Percentiles rank a stretch among this genome's conserved stretches.
phyloP scores from a whole-genome alignment of 2,329 filamentous ascomycete species.

The Claviceps fusiformis region DNA sequence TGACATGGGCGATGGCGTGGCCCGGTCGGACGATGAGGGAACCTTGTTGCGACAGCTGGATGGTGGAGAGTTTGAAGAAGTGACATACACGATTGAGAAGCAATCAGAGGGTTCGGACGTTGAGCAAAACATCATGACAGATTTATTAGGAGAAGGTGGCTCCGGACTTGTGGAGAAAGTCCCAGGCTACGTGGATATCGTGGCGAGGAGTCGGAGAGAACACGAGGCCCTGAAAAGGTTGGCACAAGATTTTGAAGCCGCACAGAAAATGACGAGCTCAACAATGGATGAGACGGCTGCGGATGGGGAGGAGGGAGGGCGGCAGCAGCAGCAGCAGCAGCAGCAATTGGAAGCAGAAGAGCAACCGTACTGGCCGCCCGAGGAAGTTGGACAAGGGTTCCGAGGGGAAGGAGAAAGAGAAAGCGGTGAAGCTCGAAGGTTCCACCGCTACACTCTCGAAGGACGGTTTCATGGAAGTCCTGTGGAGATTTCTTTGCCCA shows the following conservation, averaged over 20 bases:
- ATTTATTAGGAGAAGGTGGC: conserved; percentile 9
- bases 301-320: conserved; percentile 7
- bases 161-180: conserved; percentile 15
- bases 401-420: conserved; percentile 21
- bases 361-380: conserved; percentile 16
- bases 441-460: conserved; percentile 60
- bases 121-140: conserved; percentile 2
- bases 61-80: conserved; percentile 47
- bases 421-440: conserved; percentile 29
- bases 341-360: conserved; percentile 15
- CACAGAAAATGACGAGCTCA: conserved; percentile 22
- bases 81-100: conserved; percentile 30
- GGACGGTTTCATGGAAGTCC: conserved; percentile 66
- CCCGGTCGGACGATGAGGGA: conserved; percentile 20
- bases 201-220: conserved; percentile 41
- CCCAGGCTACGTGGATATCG: conserved; percentile 30
- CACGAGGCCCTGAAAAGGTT: conserved; percentile 39
- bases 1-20: conserved; percentile 17
- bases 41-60: conserved; percentile 40
- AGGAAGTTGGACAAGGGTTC: conserved; percentile 15
- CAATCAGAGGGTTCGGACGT: conserved; percentile 3
- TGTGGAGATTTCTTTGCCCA: conserved; percentile 61
- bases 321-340: neutral
- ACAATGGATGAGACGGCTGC: conserved; percentile 14
- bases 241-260: conserved; percentile 42